A percentile compares a stretch with the other conserved stretches of the same genome.
phyloP scores from a whole-genome alignment of 2,329 filamentous ascomycete species.

The Xenoacremonium recifei region DNA sequence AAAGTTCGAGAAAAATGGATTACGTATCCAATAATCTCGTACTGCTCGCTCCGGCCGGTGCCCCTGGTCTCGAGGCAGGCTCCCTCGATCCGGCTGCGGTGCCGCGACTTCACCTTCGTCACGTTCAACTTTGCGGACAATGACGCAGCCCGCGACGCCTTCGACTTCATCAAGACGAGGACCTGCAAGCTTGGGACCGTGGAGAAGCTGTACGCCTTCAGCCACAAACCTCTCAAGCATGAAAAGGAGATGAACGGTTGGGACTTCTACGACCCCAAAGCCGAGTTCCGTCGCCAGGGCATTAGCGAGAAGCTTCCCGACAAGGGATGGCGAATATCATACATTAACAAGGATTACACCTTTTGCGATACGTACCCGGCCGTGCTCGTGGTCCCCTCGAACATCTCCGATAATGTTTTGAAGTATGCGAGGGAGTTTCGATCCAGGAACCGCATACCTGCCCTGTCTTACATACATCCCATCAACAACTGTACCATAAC shows the following conservation, averaged over 20 bases:
- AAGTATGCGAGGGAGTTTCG: constrained; percentile 91
- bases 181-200: constrained; percentile 81
- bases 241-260: constrained; percentile 79
- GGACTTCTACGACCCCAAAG: constrained; percentile 79
- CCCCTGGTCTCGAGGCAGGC: constrained; percentile 66
- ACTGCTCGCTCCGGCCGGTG: constrained; percentile 75
- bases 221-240: constrained; percentile 70
- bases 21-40: constrained; percentile 86
- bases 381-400: constrained; percentile 77
- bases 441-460: constrained; percentile 84
- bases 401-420: constrained; percentile 94
- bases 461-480: constrained; percentile 90
- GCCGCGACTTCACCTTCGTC: constrained; percentile 91
- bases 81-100: constrained; percentile 82
- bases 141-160: constrained; percentile 75
- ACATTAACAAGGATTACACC: constrained; percentile 83
- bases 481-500: constrained; percentile 97
- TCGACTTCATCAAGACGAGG: constrained; percentile 77
- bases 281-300: constrained; percentile 85
- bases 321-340: constrained; percentile 83
- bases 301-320: constrained; percentile 77
- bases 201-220: constrained; percentile 89
- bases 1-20: constrained; percentile 76
- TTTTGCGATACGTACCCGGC: constrained; percentile 94
- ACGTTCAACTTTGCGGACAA: constrained; percentile 84